A percentile compares a stretch with the other conserved stretches of the same genome.
Conservation (phyloP, 1,284 basidiomycete species). For the Hemileia vastatrix region DNA sequence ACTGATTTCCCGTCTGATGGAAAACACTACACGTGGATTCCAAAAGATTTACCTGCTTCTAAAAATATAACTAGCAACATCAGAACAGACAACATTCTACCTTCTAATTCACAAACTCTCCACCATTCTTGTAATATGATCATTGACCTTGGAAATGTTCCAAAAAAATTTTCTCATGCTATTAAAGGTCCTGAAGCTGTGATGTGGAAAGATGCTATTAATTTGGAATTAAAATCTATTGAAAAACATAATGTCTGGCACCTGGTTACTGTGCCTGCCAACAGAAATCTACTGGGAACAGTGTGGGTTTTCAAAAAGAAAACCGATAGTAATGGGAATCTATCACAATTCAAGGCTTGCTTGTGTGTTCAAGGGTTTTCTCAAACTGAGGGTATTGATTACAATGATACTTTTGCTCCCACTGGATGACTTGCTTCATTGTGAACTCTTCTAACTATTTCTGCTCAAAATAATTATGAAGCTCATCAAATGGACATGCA, state of each 20-base stretch:
- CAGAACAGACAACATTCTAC: too few species aligned
- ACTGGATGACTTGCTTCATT: conserved; percentile 3
- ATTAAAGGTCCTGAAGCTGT: too few species aligned
- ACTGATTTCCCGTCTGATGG: too few species aligned
- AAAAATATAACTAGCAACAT: too few species aligned
- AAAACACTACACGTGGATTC: too few species aligned
- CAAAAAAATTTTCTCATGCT: too few species aligned
- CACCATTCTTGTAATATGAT: too few species aligned
- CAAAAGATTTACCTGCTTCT: too few species aligned
- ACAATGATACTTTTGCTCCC: conserved; percentile 3
- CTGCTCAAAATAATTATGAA: background rate
- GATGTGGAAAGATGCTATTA: background rate
- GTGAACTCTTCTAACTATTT: background rate
- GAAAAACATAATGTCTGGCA: background rate
- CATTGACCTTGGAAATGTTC: too few species aligned
- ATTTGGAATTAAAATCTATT: background rate
- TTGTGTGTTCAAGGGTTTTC: conserved; percentile 2
- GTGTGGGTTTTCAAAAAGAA: background rate
- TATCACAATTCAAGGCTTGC: background rate
- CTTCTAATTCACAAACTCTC: too few species aligned
- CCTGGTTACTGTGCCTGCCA: background rate
- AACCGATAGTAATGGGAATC: background rate
- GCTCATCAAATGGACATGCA: background rate
- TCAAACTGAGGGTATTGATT: background rate
- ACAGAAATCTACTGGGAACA: background rate